These are phyloP conservation scores for Aquilaria sinensis DNA, from an alignment of 345 rosid species.

Conservation along the genomic window DNA sequence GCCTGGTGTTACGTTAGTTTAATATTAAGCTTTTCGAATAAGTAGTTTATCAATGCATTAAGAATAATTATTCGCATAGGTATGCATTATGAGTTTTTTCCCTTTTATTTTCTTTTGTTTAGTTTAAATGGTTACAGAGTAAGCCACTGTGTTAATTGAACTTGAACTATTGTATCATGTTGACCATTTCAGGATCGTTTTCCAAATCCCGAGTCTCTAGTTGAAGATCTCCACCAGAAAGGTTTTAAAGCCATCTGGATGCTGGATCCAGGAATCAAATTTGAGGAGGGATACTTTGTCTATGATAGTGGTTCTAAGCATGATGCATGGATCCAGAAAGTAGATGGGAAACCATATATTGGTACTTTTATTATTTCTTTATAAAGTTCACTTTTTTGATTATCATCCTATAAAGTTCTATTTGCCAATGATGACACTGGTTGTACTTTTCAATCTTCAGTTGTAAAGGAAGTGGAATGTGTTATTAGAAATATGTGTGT, in stretches of 20 bases:
- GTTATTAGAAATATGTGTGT: too few species aligned
- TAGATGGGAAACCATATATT: conserved; percentile 56
- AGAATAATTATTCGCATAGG: conserved; percentile 6
- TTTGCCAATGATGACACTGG: not conserved
- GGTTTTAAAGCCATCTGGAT: conserved; percentile 96
- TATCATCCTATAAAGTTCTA: not conserved
- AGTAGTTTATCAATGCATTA: not conserved
- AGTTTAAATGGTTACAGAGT: not conserved
- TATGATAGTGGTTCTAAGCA: conserved; percentile 60
- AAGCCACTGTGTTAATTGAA: not conserved
- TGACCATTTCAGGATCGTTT: conserved; percentile 47
- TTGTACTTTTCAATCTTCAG: too few species aligned
- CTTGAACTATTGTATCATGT: not conserved
- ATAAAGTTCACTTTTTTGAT: conserved; percentile 5
- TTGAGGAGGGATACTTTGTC: conserved; percentile 59
- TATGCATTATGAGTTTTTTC: not conserved
- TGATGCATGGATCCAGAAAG: conserved; percentile 63
- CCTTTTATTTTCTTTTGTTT: not conserved
- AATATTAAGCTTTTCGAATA: not conserved
- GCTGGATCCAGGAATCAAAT: conserved; percentile 93
- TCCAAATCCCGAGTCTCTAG: conserved; percentile 59
- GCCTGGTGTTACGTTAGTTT: not conserved
- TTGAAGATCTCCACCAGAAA: conserved; percentile 42
- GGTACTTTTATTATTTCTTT: conserved; percentile 34
- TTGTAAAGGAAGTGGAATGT: too few species aligned